phyloP scores from a whole-genome alignment of 768 basidiomycete genomes.

The Baorangia bicolor region DNA sequence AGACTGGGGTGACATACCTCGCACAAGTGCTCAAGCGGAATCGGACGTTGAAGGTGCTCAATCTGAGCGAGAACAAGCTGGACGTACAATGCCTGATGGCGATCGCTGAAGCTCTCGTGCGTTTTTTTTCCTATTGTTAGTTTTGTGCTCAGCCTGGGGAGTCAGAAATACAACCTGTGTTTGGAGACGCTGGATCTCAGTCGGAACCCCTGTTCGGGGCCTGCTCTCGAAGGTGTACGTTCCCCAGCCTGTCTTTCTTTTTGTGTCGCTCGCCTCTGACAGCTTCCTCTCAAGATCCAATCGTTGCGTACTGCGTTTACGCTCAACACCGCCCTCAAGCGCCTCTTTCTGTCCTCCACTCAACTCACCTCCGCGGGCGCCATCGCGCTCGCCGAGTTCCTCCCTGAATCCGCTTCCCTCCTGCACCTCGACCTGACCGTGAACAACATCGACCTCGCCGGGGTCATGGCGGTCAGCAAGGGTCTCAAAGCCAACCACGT shows the following conservation, averaged over 20 bases:
- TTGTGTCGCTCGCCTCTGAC: not conserved
- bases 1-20: conserved; percentile 83
- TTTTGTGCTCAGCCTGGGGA: not conserved
- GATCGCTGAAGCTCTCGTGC: conserved; percentile 86
- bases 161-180: conserved; percentile 89
- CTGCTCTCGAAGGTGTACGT: conserved; percentile 85
- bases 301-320: conserved; percentile 92
- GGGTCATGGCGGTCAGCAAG: conserved; percentile 87
- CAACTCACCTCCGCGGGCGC: conserved; percentile 79
- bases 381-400: conserved; percentile 93
- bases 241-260: not conserved
- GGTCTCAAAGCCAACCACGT: conserved; percentile 82
- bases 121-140: conserved; percentile 22
- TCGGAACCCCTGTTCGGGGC: conserved; percentile 92
- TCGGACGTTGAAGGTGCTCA: conserved; percentile 89
- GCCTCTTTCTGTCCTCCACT: conserved; percentile 88
- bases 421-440: conserved; percentile 89
- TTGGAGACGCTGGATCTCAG: conserved; percentile 93
- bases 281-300: conserved; percentile 53
- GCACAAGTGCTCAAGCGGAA: conserved; percentile 97
- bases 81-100: conserved; percentile 76
- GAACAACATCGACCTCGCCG: conserved; percentile 83
- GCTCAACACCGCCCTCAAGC: conserved; percentile 86
- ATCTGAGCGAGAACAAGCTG: conserved; percentile 92
- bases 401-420: conserved; percentile 84